Conservation (phyloP, 257 asterid genomes). For the Penstemon newberryi region DNA sequence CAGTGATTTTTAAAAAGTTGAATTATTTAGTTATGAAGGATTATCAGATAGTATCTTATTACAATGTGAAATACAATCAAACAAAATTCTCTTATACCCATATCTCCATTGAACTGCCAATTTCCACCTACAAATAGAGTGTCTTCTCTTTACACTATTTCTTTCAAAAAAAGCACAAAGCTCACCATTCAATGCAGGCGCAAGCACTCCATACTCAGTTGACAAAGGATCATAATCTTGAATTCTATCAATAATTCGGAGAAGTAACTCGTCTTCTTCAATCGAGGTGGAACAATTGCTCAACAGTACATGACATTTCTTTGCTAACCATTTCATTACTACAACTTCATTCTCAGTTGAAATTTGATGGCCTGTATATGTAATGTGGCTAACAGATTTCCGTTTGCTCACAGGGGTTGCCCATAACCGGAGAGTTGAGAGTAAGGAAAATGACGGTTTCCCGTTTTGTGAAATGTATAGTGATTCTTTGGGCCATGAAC, state of each 20-base stretch:
- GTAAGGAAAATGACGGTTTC: constrained; percentile 71
- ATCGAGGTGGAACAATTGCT: constrained; percentile 43
- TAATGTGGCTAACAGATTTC: constrained; percentile 53
- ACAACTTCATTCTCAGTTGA: constrained; percentile 58
- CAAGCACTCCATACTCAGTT: constrained; percentile 25
- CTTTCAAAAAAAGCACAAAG: constrained; percentile 40
- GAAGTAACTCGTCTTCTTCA: constrained; percentile 58
- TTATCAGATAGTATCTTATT: constrained; percentile 22
- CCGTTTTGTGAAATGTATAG: constrained; percentile 70
- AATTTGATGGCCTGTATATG: constrained; percentile 57
- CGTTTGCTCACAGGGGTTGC: constrained; percentile 63
- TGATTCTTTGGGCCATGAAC: constrained; percentile 70
- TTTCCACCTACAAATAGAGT: constrained; percentile 53
- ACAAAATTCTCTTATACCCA: constrained; percentile 54
- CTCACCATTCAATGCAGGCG: constrained; percentile 34
- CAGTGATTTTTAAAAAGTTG: no score
- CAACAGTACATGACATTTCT: constrained; percentile 46
- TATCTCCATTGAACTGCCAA: constrained; percentile 68
- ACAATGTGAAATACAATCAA: constrained; percentile 53
- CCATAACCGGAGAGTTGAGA: constrained; percentile 72
- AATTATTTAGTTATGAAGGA: background rate
- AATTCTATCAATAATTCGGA: constrained; percentile 37
- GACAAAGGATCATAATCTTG: constrained; percentile 26
- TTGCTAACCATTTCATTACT: constrained; percentile 50
- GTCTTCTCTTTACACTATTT: constrained; percentile 28